phyloP scores from a whole-genome alignment of 139 green algal species.

The Chlorella sp. region DNA sequence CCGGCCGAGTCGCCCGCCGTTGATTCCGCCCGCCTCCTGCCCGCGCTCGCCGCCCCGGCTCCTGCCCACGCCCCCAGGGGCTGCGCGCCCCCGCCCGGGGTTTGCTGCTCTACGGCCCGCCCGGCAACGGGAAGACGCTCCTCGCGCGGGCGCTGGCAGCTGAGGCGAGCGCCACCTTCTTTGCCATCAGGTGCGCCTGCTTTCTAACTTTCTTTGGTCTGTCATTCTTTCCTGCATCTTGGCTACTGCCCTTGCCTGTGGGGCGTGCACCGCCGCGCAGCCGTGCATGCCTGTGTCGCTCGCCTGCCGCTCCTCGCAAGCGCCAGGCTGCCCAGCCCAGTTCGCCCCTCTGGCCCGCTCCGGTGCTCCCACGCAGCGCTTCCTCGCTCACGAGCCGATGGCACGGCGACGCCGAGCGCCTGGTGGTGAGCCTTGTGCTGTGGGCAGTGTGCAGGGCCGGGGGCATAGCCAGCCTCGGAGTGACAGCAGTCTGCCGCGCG shows the following conservation, averaged over 20 bases:
- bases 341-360: not conserved
- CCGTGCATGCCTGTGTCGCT: constrained; percentile 37
- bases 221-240: not conserved
- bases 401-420: constrained; percentile 94
- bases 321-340: too few species aligned
- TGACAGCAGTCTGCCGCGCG: too few species aligned
- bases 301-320: not conserved
- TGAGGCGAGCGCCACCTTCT: constrained; percentile 77
- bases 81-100: constrained; percentile 76
- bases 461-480: too few species aligned
- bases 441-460: too few species aligned
- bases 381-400: constrained; percentile 81
- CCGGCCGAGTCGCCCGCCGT: too few species aligned
- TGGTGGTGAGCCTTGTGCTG: too few species aligned
- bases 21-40: too few species aligned
- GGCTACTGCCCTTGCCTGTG: too few species aligned
- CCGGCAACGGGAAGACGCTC: constrained; percentile 88
- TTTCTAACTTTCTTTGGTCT: constrained; percentile 39
- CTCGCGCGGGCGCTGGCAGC: constrained; percentile 64
- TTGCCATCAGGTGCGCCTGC: constrained; percentile 80
- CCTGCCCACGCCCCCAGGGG: too few species aligned
- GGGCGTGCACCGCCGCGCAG: too few species aligned
- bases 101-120: constrained; percentile 87
- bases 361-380: constrained; percentile 54
- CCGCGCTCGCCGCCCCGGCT: too few species aligned